Conservation (phyloP, 345 rosid species). For the Rhizophora apiculata region DNA sequence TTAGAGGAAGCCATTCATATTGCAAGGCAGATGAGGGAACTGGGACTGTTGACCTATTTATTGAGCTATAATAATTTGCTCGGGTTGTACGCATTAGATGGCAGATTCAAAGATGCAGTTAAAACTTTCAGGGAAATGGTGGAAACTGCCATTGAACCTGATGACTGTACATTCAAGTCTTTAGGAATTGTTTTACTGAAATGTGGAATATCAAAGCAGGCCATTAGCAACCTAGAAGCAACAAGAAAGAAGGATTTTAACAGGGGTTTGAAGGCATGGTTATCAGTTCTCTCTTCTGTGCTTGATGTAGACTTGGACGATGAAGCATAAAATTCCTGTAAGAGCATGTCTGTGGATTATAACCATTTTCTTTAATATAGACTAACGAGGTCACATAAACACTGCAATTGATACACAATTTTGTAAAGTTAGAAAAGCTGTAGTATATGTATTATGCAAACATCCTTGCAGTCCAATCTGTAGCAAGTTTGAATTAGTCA, state of each 20-base stretch:
- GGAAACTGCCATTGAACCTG: conserved; percentile 45
- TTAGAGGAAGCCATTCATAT: conserved; percentile 65
- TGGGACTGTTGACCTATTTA: conserved; percentile 49
- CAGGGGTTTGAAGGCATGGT: conserved; percentile 55
- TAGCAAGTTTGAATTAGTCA: too few relatives aligned
- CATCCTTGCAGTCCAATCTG: too few relatives aligned
- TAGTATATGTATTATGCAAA: too few relatives aligned
- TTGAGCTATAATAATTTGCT: conserved; percentile 71
- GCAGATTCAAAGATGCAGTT: conserved; percentile 60
- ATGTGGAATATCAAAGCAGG: conserved; percentile 64
- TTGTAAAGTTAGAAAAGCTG: too few relatives aligned
- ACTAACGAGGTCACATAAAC: too few relatives aligned
- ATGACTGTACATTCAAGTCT: conserved; percentile 60
- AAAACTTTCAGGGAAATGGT: conserved; percentile 69
- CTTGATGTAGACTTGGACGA: conserved; percentile 34
- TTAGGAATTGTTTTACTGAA: conserved; percentile 57
- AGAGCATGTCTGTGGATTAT: too few relatives aligned
- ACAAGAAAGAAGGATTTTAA: conserved; percentile 42
- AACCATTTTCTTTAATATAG: too few relatives aligned
- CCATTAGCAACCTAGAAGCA: conserved; percentile 50
- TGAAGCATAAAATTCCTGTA: not conserved
- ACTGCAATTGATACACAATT: too few relatives aligned
- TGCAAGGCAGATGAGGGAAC: conserved; percentile 65
- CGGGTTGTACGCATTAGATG: conserved; percentile 62
- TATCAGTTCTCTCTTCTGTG: conserved; percentile 50